These are phyloP conservation scores for Xylaria sp. DNA, from an alignment of 495 filamentous ascomycete genomes.

Conservation along the genomic window DNA sequence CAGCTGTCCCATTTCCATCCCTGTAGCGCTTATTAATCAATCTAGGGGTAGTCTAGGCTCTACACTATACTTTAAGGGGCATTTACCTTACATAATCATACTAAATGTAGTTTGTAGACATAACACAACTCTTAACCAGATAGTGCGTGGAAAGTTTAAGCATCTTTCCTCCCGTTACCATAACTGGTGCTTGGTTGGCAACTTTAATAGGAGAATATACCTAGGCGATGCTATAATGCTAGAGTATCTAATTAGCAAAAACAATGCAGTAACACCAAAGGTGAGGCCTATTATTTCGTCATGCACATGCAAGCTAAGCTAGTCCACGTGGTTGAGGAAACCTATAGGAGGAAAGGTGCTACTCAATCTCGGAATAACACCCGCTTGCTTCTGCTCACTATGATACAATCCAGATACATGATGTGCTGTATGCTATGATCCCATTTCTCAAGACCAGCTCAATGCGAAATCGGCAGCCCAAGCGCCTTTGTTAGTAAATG, in stretches of 20 bases:
- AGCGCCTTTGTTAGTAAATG: slow-evolving; percentile 59
- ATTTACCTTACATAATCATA: neutral
- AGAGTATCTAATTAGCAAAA: neutral
- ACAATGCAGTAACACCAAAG: neutral
- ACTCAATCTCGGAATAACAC: neutral
- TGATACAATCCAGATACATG: neutral
- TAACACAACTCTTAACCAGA: too few species aligned
- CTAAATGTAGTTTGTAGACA: too few species aligned
- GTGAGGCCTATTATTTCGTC: neutral
- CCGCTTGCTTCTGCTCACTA: neutral
- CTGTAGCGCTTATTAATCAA: slow-evolving; percentile 9
- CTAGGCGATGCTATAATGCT: neutral
- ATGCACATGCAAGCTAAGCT: neutral
- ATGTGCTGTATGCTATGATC: neutral
- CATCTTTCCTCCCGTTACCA: neutral
- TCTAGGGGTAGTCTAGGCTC: neutral
- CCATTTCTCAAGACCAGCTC: slow-evolving; percentile 55
- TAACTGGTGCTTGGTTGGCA: neutral
- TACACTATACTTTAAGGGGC: neutral
- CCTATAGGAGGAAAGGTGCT: neutral
- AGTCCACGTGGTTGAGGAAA: neutral
- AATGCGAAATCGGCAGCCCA: slow-evolving; percentile 65
- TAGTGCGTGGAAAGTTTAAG: too few species aligned
- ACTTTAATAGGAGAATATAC: neutral
- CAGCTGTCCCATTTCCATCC: neutral